Evolutionary conservation across 2,329 filamentous ascomycete species (phyloP).

Genomic region (Hymenoscyphus repandus): DNA sequence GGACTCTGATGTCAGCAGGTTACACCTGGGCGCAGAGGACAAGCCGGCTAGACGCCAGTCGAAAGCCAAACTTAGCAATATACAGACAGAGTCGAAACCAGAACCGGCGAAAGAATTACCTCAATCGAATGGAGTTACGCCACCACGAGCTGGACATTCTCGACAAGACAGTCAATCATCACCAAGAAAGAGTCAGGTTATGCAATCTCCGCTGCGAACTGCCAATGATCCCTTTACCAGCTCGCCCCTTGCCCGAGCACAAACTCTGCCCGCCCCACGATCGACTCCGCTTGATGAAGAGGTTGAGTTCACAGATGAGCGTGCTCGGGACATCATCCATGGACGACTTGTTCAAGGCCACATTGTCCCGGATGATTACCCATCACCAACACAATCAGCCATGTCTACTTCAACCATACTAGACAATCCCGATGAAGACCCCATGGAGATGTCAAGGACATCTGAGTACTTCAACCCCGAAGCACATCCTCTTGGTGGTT

Average conservation of each 20-base stretch:
- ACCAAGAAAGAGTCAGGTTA: constrained; percentile 16
- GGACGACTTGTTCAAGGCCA: constrained; percentile 89
- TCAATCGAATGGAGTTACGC: constrained; percentile 11
- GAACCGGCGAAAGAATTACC: neutral
- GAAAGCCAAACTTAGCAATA: constrained; percentile 9
- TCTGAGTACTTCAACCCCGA: constrained; percentile 74
- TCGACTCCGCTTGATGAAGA: constrained; percentile 28
- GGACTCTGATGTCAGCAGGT: constrained; percentile 31
- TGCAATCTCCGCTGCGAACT: constrained; percentile 22
- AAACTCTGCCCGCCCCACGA: constrained; percentile 17
- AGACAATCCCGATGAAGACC: constrained; percentile 61
- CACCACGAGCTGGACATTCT: constrained; percentile 17
- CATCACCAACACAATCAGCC: constrained; percentile 69
- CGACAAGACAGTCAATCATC: constrained; percentile 25
- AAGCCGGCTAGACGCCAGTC: constrained; percentile 3
- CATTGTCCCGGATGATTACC: constrained; percentile 89
- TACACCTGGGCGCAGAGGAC: constrained; percentile 24
- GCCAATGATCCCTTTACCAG: constrained; percentile 16
- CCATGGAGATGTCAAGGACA: constrained; percentile 73
- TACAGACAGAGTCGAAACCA: neutral
- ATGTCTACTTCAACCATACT: constrained; percentile 52
- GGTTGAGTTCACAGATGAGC: constrained; percentile 52
- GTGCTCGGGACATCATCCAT: constrained; percentile 83
- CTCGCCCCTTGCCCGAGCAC: constrained; percentile 21
- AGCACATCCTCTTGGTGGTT: constrained; percentile 69